Evolutionary conservation across 2,329 filamentous ascomycete species (phyloP).

Genomic region (Paecilomyces niveus): DNA sequence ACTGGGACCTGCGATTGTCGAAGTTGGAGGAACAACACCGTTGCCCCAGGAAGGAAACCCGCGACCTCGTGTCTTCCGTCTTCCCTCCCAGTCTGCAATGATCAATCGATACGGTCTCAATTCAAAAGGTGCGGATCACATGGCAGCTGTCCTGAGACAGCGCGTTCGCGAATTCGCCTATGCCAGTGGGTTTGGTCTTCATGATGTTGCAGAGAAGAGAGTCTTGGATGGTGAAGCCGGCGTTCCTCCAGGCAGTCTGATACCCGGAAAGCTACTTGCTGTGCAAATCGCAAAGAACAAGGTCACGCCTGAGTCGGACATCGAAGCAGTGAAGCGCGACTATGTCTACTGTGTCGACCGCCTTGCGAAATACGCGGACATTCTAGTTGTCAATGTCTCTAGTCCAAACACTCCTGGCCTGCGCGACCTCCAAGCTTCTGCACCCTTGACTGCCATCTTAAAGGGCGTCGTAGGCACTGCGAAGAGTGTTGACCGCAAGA

Average conservation of each 20-base stretch:
- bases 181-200: conserved; percentile 57
- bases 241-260: conserved; percentile 77
- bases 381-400: conserved; percentile 96
- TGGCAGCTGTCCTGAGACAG: conserved; percentile 71
- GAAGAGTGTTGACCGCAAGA: conserved; percentile 58
- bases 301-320: conserved; percentile 74
- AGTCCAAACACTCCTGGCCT: conserved; percentile 93
- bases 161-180: conserved; percentile 72
- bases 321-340: conserved; percentile 67
- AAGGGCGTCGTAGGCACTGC: conserved; percentile 77
- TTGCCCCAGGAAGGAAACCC: conserved; percentile 83
- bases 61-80: conserved; percentile 77
- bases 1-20: conserved; percentile 77
- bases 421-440: conserved; percentile 75
- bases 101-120: conserved; percentile 97
- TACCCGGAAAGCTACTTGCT: conserved; percentile 67
- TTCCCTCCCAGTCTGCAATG: conserved; percentile 75
- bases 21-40: conserved; percentile 86
- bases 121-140: conserved; percentile 78
- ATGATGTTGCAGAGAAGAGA: conserved; percentile 57
- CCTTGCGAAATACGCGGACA: conserved; percentile 81
- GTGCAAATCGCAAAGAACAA: conserved; percentile 99
- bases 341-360: conserved; percentile 86
- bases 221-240: conserved; percentile 69
- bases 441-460: conserved; percentile 74